Conservation (phyloP, 805 yeast species). For the Yamadazyma scolyti region DNA sequence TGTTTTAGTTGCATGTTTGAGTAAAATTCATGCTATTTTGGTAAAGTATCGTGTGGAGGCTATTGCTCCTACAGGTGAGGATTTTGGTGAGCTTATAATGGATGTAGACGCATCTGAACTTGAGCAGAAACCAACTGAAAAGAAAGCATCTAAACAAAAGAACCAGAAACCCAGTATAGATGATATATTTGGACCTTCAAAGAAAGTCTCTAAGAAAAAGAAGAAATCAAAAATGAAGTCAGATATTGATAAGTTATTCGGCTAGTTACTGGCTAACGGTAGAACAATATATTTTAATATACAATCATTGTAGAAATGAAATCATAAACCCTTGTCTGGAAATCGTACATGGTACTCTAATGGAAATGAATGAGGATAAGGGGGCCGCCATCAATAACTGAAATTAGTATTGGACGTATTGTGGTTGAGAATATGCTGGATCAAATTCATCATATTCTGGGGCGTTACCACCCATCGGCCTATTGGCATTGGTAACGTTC, state of each 20-base stretch:
- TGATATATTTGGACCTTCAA: conserved; percentile 60
- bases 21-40: conserved; percentile 16
- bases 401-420: conserved; percentile 9
- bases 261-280: too few relatives aligned
- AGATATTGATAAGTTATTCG: conserved; percentile 9
- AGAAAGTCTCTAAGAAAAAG: conserved; percentile 17
- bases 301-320: too few relatives aligned
- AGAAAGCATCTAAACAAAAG: conserved; percentile 34
- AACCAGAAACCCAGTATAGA: conserved; percentile 60
- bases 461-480: too few relatives aligned
- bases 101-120: conserved; percentile 3
- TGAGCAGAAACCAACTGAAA: conserved; percentile 12
- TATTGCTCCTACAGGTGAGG: conserved; percentile 8
- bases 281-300: too few relatives aligned
- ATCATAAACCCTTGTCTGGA: too few relatives aligned
- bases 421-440: conserved; percentile 6
- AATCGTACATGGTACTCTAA: too few relatives aligned
- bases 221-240: conserved; percentile 40
- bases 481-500: neutral
- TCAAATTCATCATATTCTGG: conserved; percentile 5
- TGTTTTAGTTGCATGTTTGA: conserved; percentile 55
- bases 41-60: conserved; percentile 1
- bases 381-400: too few relatives aligned
- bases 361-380: too few relatives aligned
- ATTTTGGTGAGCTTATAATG: conserved; percentile 10